Percentiles rank a stretch among this genome's conserved stretches.
Conservation (phyloP, 306 rosid genomes). For the Casuarina glauca region DNA sequence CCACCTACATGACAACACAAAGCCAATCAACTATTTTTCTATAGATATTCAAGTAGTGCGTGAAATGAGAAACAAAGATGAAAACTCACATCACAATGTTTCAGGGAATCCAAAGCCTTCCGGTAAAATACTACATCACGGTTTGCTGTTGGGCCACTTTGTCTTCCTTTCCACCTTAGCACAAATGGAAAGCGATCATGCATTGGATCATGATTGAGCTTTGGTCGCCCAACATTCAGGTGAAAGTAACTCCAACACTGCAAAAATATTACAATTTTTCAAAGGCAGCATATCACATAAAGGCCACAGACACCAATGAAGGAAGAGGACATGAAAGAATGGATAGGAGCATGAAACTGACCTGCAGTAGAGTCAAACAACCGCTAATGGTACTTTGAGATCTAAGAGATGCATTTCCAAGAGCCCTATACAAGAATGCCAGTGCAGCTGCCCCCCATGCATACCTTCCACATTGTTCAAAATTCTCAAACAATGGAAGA, state of each 20-base stretch:
- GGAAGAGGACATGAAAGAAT: neutral
- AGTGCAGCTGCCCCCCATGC: slow-evolving; percentile 98
- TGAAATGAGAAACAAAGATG: slow-evolving; percentile 10
- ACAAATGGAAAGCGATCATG: slow-evolving; percentile 93
- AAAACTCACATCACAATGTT: slow-evolving; percentile 76
- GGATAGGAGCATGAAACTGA: slow-evolving; percentile 22
- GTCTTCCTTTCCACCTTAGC: slow-evolving; percentile 96
- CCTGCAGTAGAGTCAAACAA: slow-evolving; percentile 95
- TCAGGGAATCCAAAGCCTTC: slow-evolving; percentile 90
- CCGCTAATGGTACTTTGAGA: slow-evolving; percentile 99
- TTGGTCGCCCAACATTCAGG: slow-evolving; percentile 93
- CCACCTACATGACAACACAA: slow-evolving; percentile 60
- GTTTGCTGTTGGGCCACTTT: slow-evolving; percentile 94
- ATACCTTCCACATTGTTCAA: slow-evolving; percentile 74
- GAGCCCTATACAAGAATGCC: slow-evolving; percentile 88
- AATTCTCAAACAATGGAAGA: slow-evolving; percentile 91
- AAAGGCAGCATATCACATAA: neutral
- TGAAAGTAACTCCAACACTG: slow-evolving; percentile 99
- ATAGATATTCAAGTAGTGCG: slow-evolving; percentile 18
- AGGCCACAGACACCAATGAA: slow-evolving; percentile 6
- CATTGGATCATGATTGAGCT: slow-evolving; percentile 71
- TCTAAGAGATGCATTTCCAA: slow-evolving; percentile 92
- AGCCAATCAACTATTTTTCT: slow-evolving; percentile 28
- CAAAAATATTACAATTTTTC: slow-evolving; percentile 27
- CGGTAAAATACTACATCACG: slow-evolving; percentile 98